Evolutionary conservation across 2,329 filamentous ascomycete genomes (phyloP).

Genomic region (Cladosporium sp.): DNA sequence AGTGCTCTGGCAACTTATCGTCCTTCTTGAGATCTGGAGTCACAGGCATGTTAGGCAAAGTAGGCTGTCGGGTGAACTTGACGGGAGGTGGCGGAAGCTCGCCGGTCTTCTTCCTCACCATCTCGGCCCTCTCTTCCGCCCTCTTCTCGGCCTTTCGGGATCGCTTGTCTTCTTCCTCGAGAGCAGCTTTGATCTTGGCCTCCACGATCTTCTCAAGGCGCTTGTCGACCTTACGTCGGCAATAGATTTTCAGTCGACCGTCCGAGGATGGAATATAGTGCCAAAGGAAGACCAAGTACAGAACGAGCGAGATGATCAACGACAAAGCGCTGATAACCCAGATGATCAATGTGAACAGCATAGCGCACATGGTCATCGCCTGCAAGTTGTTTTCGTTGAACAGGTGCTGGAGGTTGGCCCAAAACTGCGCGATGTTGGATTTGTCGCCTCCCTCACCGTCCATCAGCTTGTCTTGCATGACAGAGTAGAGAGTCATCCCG

Average conservation of each 20-base stretch:
- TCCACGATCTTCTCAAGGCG: constrained; percentile 80
- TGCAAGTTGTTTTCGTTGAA: constrained; percentile 71
- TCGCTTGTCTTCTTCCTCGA: constrained; percentile 67
- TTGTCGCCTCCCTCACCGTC: constrained; percentile 52
- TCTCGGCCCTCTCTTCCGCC: constrained; percentile 53
- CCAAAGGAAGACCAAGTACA: constrained; percentile 87
- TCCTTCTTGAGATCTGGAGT: constrained; percentile 52
- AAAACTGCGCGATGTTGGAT: constrained; percentile 69
- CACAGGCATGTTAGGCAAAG: constrained; percentile 60
- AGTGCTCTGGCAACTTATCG: constrained; percentile 36
- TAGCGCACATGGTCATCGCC: constrained; percentile 77
- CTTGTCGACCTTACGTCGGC: constrained; percentile 84
- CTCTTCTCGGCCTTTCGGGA: constrained; percentile 51
- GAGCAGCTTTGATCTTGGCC: constrained; percentile 80
- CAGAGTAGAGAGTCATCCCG: constrained; percentile 78
- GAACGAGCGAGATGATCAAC: constrained; percentile 67
- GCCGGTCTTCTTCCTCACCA: constrained; percentile 29
- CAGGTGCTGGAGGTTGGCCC: constrained; percentile 71
- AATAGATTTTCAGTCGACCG: constrained; percentile 78
- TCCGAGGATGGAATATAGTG: constrained; percentile 83
- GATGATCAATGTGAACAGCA: constrained; percentile 86
- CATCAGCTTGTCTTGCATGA: constrained; percentile 73
- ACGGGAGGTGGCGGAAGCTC: constrained; percentile 18
- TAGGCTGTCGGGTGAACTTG: constrained; percentile 56
- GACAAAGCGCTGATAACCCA: constrained; percentile 78